Evolutionary conservation across 257 asterid species (phyloP).

Genomic region (Asclepias syriaca): DNA sequence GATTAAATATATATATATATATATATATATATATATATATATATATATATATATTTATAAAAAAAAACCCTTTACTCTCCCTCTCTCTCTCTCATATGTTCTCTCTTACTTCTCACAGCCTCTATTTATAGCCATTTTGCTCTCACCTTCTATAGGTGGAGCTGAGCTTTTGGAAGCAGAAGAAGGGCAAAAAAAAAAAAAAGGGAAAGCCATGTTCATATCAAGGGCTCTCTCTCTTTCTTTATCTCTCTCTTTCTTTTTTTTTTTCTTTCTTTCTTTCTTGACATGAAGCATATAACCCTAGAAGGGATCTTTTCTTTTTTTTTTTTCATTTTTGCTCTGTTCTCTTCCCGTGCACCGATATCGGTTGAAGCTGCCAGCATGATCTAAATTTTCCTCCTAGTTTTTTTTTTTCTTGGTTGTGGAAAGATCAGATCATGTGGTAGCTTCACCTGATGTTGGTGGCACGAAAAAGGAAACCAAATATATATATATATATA

Average conservation of each 20-base stretch:
- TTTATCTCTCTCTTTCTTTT: too few species aligned
- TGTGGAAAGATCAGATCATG: conserved; percentile 49
- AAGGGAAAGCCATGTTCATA: not conserved
- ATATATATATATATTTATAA: too few species aligned
- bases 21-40: too few species aligned
- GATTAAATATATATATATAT: not conserved
- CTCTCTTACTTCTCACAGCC: conserved; percentile 9
- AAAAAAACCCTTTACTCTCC: not conserved
- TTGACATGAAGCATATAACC: not conserved
- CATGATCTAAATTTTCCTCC: conserved; percentile 59
- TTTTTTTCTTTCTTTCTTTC: not conserved
- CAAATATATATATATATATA: not conserved
- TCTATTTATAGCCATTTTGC: conserved; percentile 33
- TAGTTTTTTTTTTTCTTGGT: conserved; percentile 6
- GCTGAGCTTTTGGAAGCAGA: conserved; percentile 12
- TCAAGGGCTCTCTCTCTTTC: conserved; percentile 7
- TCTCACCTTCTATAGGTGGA: conserved; percentile 10
- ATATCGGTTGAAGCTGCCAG: conserved; percentile 81
- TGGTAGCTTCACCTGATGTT: conserved; percentile 63
- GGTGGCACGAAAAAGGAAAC: conserved; percentile 29
- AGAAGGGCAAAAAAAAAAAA: not conserved
- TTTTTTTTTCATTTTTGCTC: not conserved
- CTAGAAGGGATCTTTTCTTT: not conserved
- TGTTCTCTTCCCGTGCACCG: conserved; percentile 19
- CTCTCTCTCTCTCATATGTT: not conserved